A percentile compares a stretch with the other conserved stretches of the same genome.
phyloP scores from a whole-genome alignment of 1,284 basidiomycete genomes.

The Sphagnurus paluster region DNA sequence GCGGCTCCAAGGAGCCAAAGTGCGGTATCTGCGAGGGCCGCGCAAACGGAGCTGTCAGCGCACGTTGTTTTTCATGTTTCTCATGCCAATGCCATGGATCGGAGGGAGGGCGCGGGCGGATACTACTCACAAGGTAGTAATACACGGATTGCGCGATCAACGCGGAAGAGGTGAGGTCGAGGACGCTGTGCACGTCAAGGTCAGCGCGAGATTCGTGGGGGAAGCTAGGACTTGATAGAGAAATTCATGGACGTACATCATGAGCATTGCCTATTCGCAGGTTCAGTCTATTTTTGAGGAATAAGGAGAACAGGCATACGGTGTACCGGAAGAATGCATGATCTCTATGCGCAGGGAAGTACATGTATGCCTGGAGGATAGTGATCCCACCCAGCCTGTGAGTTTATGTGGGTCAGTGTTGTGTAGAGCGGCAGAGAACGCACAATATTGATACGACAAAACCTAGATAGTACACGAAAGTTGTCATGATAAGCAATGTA shows the following conservation, averaged over 20 bases:
- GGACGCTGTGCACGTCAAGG: constrained; percentile 12
- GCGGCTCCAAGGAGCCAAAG: constrained; percentile 25
- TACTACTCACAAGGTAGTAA: constrained; percentile 26
- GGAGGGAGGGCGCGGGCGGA: neutral
- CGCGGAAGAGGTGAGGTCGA: constrained; percentile 25
- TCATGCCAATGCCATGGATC: too few species aligned
- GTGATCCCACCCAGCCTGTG: constrained; percentile 26
- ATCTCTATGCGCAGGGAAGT: constrained; percentile 22
- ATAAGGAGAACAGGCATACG: constrained; percentile 13
- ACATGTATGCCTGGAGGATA: constrained; percentile 29
- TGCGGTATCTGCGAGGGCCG: constrained; percentile 22
- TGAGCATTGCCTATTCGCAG: constrained; percentile 19
- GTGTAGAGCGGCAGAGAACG: neutral
- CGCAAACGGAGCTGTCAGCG: too few species aligned
- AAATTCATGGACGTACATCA: constrained; percentile 24
- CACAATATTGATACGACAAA: constrained; percentile 20
- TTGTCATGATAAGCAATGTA: too few species aligned
- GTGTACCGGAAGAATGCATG: constrained; percentile 15
- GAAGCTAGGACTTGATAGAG: too few species aligned
- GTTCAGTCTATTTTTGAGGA: neutral
- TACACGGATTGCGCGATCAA: constrained; percentile 29
- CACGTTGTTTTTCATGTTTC: too few species aligned
- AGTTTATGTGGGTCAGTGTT: neutral
- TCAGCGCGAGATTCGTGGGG: neutral
- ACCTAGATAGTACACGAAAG: too few species aligned